phyloP scores from a whole-genome alignment of 108 stramenopile species.

The Cyclotella kingstonii region DNA sequence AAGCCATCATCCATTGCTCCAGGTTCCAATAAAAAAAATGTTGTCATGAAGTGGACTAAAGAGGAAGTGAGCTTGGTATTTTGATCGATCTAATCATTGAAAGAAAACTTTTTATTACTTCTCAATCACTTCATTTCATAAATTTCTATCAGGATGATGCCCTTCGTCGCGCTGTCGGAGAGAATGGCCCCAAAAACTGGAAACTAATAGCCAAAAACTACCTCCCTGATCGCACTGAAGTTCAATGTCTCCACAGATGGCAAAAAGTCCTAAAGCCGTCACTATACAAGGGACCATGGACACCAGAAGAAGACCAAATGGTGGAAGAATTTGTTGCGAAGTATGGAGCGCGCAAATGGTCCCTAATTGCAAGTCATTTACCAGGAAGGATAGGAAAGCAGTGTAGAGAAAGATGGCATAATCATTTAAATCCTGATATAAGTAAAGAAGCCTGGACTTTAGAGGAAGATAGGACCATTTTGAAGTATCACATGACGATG shows the following conservation, averaged over 20 bases:
- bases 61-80: slow-evolving; percentile 19
- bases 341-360: slow-evolving; percentile 53
- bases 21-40: slow-evolving; percentile 8
- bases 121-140: too few relatives aligned
- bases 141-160: slow-evolving; percentile 27
- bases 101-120: neutral
- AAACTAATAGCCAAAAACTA: slow-evolving; percentile 66
- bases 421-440: slow-evolving; percentile 96
- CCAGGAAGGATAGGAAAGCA: slow-evolving; percentile 96
- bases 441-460: slow-evolving; percentile 84
- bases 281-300: slow-evolving; percentile 63
- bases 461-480: slow-evolving; percentile 87
- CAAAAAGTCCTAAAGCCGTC: slow-evolving; percentile 43
- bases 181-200: slow-evolving; percentile 82
- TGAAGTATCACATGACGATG: slow-evolving; percentile 64
- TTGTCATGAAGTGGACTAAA: slow-evolving; percentile 16
- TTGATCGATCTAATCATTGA: neutral
- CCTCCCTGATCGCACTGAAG: slow-evolving; percentile 50
- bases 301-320: slow-evolving; percentile 60
- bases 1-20: neutral
- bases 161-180: slow-evolving; percentile 39
- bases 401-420: slow-evolving; percentile 99
- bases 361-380: slow-evolving; percentile 53
- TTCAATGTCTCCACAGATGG: slow-evolving; percentile 51
- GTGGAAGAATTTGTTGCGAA: slow-evolving; percentile 42